phyloP scores from a whole-genome alignment of 805 yeast genomes.

The Hyphopichia homilentoma region DNA sequence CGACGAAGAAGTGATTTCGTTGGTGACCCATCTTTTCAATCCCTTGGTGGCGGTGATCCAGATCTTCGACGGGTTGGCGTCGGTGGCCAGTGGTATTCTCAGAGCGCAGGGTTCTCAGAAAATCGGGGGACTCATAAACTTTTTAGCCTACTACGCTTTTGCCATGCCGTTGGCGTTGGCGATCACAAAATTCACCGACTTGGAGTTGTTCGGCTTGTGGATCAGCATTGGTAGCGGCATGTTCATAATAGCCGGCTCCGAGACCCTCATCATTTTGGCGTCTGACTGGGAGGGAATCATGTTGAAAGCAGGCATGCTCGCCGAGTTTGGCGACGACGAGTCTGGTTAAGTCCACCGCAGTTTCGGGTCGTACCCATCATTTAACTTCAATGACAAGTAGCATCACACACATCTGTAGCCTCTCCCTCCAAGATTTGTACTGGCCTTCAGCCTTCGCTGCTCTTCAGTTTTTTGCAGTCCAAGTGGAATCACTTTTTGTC shows the following conservation, averaged over 20 bases:
- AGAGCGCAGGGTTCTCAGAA: slow-evolving; percentile 76
- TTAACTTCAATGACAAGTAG: no score
- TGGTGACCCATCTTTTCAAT: slow-evolving; percentile 49
- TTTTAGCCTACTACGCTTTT: slow-evolving; percentile 65
- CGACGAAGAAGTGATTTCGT: slow-evolving; percentile 52
- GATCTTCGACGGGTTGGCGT: slow-evolving; percentile 65
- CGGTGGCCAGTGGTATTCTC: slow-evolving; percentile 68
- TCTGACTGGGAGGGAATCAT: slow-evolving; percentile 53
- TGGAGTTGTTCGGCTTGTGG: slow-evolving; percentile 68
- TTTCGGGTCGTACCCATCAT: no score
- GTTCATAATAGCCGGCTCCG: slow-evolving; percentile 48
- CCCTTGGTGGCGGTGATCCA: slow-evolving; percentile 67
- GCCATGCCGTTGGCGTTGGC: slow-evolving; percentile 66
- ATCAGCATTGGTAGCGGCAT: slow-evolving; percentile 66
- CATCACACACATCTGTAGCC: no score
- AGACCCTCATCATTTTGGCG: slow-evolving; percentile 42
- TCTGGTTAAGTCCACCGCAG: no score
- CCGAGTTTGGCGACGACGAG: slow-evolving; percentile 6
- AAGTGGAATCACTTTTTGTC: no score
- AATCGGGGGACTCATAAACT: slow-evolving; percentile 66
- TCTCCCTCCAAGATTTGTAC: no score
- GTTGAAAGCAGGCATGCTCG: slow-evolving; percentile 24
- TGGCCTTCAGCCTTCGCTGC: no score
- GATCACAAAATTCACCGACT: slow-evolving; percentile 43
- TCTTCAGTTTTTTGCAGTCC: no score